These are phyloP conservation scores for Mycena pura DNA, from an alignment of 768 basidiomycete species.

Conservation along the genomic window DNA sequence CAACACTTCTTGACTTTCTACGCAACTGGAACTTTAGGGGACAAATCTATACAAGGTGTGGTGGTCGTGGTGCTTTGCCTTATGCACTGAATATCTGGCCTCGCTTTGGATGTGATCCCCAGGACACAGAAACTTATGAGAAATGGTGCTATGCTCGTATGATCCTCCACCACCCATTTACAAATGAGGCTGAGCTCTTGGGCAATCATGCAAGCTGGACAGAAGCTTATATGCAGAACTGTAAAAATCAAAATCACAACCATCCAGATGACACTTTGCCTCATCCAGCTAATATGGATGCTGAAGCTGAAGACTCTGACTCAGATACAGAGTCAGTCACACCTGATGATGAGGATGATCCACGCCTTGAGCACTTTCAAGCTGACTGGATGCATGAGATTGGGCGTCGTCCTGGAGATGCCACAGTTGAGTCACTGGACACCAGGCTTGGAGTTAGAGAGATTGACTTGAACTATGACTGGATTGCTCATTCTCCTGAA, in stretches of 20 bases:
- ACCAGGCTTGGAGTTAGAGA: constrained; percentile 23
- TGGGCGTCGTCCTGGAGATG: constrained; percentile 20
- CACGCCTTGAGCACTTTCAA: constrained; percentile 11
- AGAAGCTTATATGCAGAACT: neutral
- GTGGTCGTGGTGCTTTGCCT: neutral
- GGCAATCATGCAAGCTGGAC: neutral
- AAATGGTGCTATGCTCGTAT: constrained; percentile 24
- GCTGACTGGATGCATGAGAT: constrained; percentile 31
- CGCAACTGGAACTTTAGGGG: constrained; percentile 5
- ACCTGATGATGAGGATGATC: constrained; percentile 15
- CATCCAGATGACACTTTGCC: neutral
- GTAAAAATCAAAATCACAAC: neutral
- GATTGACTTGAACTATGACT: constrained; percentile 31
- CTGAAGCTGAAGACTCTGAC: constrained; percentile 8
- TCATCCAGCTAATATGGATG: neutral
- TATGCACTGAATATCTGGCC: constrained; percentile 12
- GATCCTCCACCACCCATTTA: constrained; percentile 20
- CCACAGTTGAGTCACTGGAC: constrained; percentile 4
- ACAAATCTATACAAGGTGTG: neutral
- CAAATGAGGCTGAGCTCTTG: neutral
- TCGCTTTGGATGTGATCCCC: neutral
- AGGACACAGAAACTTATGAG: constrained; percentile 16
- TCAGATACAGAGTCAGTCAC: constrained; percentile 24
- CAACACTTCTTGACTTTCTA: constrained; percentile 7
- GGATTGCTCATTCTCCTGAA: constrained; percentile 23